Evolutionary conservation across 768 basidiomycete species (phyloP).

Genomic region (Plicaturopsis crispa): DNA sequence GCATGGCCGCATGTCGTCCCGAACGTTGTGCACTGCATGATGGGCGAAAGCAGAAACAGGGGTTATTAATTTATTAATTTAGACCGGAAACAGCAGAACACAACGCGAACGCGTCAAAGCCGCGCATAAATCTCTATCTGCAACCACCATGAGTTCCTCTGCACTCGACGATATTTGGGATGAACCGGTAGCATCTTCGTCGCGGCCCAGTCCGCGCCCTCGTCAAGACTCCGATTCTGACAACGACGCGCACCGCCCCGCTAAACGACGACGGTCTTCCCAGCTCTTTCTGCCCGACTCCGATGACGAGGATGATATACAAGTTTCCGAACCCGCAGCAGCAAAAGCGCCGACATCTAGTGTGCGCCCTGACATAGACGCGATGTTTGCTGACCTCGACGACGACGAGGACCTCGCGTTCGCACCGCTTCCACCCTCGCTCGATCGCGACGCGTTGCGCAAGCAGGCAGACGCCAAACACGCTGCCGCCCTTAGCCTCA

Average conservation of each 20-base stretch:
- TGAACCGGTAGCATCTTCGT: constrained; percentile 30
- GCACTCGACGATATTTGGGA: constrained; percentile 58
- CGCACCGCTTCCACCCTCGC: constrained; percentile 38
- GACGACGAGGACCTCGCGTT: constrained; percentile 42
- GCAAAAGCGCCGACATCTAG: constrained; percentile 16
- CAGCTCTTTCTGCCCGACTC: constrained; percentile 55
- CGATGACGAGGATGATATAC: constrained; percentile 37
- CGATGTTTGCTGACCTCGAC: constrained; percentile 40
- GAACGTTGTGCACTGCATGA: too few relatives aligned
- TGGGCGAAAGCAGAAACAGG: too few relatives aligned
- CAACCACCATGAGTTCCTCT: constrained; percentile 12
- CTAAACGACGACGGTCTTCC: constrained; percentile 27
- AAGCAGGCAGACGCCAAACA: constrained; percentile 48
- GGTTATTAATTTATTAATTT: too few relatives aligned
- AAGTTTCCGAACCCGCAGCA: constrained; percentile 11
- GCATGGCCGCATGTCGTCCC: too few relatives aligned
- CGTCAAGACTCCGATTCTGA: constrained; percentile 12
- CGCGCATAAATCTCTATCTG: constrained; percentile 1
- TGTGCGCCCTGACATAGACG: constrained; percentile 25
- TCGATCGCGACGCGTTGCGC: constrained; percentile 47
- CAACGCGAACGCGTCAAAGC: constrained; percentile 13
- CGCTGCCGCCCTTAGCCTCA: constrained; percentile 22
- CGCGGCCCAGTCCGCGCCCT: constrained; percentile 4
- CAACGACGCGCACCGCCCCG: constrained; percentile 5
- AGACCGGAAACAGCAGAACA: constrained; percentile 10